Conservation (phyloP, 306 rosid species). For the Trifolium repens region DNA sequence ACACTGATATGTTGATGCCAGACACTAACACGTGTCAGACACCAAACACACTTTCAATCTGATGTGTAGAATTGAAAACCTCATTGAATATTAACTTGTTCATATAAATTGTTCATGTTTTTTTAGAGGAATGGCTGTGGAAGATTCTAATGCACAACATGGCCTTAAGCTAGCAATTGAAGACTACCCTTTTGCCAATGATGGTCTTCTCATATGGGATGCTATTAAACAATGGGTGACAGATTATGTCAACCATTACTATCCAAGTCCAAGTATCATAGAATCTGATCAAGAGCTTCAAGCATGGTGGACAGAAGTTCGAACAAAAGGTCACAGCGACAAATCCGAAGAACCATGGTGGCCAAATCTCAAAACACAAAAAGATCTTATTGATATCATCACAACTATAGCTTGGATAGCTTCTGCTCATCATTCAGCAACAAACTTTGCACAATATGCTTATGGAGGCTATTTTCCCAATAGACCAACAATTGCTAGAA, state of each 20-base stretch:
- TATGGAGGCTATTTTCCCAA: slow-evolving; percentile 57
- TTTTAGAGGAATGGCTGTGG: slow-evolving; percentile 53
- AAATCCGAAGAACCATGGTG: slow-evolving; percentile 56
- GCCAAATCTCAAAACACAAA: slow-evolving; percentile 51
- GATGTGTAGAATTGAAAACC: too few species aligned
- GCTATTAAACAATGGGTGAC: slow-evolving; percentile 52
- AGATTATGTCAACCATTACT: slow-evolving; percentile 55
- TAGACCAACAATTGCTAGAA: slow-evolving; percentile 47
- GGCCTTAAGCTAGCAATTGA: slow-evolving; percentile 54
- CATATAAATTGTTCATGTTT: neutral
- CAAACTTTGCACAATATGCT: slow-evolving; percentile 51
- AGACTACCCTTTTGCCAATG: slow-evolving; percentile 60
- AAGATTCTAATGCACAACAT: slow-evolving; percentile 50
- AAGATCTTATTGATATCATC: slow-evolving; percentile 42
- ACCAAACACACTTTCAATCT: too few species aligned
- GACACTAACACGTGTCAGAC: too few species aligned
- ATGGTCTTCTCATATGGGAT: slow-evolving; percentile 61
- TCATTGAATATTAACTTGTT: too few species aligned
- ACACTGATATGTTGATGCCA: too few species aligned
- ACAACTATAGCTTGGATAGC: slow-evolving; percentile 52
- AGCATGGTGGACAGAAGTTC: slow-evolving; percentile 58
- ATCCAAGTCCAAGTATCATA: slow-evolving; percentile 40
- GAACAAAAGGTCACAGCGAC: slow-evolving; percentile 51
- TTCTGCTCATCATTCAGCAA: slow-evolving; percentile 57
- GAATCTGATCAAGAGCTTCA: slow-evolving; percentile 55